Conservation (phyloP, 495 filamentous ascomycete genomes). For the Lophiostoma macrostomum region DNA sequence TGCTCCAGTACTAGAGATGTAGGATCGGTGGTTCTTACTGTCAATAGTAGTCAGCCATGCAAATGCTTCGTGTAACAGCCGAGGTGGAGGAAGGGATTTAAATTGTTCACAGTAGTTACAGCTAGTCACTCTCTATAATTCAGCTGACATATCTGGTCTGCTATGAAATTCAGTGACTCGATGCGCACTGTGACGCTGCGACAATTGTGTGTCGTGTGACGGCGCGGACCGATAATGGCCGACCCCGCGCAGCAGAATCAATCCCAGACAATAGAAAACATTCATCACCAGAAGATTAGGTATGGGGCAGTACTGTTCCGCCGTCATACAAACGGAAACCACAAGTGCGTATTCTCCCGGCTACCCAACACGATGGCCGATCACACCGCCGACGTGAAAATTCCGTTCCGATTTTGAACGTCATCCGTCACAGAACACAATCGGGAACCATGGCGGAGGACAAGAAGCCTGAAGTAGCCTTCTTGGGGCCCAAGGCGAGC, state of each 20-base stretch:
- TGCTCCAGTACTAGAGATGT: no score
- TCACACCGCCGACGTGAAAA: no score
- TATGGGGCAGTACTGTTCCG: no score
- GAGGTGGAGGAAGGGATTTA: slow-evolving; percentile 1
- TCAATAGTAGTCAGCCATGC: slow-evolving; percentile 6
- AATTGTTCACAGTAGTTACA: slow-evolving; percentile 8
- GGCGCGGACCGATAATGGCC: slow-evolving; percentile 1
- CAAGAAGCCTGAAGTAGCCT: slow-evolving; percentile 59
- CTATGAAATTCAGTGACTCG: no score
- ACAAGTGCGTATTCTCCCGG: no score
- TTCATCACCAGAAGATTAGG: no score
- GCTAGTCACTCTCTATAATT: slow-evolving; percentile 18
- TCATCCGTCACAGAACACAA: background rate
- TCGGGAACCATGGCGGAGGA: slow-evolving; percentile 9
- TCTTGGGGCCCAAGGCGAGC: slow-evolving; percentile 76
- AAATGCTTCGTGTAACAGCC: slow-evolving; percentile 6
- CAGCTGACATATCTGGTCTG: slow-evolving; percentile 10
- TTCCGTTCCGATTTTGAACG: no score
- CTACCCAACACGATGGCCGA: no score
- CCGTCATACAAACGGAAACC: no score
- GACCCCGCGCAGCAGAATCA: background rate
- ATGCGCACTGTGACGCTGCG: no score
- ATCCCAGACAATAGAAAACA: background rate
- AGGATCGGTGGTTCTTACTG: no score
- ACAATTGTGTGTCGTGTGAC: no score